Evolutionary conservation across 768 basidiomycete genomes (phyloP).

Genomic region (Erythrobasidium yunnanense): DNA sequence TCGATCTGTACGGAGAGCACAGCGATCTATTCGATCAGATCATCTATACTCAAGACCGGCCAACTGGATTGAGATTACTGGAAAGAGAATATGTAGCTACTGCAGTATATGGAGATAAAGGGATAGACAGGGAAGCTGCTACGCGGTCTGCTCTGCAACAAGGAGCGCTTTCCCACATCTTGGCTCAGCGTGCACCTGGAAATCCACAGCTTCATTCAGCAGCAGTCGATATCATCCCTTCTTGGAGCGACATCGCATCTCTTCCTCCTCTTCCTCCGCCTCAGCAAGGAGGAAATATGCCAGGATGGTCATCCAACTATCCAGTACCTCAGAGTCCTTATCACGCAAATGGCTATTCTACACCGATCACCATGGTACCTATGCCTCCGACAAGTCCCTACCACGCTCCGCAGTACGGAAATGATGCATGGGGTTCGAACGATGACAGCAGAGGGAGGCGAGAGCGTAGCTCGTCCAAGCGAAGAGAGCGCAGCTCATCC

Average conservation of each 20-base stretch:
- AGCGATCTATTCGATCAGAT: constrained; percentile 14
- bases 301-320: background rate
- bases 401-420: background rate
- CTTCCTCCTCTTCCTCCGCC: background rate
- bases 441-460: too few species aligned
- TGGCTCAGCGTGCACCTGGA: background rate
- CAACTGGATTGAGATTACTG: background rate
- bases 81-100: constrained; percentile 3
- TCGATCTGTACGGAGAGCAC: background rate
- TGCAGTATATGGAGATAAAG: background rate
- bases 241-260: background rate
- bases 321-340: background rate
- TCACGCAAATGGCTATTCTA: background rate
- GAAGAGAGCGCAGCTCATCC: background rate
- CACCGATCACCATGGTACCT: background rate
- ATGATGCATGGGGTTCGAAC: too few species aligned
- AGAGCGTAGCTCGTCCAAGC: too few species aligned
- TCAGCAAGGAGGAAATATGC: background rate
- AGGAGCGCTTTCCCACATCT: constrained; percentile 4
- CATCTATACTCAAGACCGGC: background rate
- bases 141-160: background rate
- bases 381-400: background rate
- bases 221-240: background rate
- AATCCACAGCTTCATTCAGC: background rate
- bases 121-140: constrained; percentile 1